Evolutionary conservation across 352 stramenopile species (phyloP).

Genomic region (Pythium guiyangense): DNA sequence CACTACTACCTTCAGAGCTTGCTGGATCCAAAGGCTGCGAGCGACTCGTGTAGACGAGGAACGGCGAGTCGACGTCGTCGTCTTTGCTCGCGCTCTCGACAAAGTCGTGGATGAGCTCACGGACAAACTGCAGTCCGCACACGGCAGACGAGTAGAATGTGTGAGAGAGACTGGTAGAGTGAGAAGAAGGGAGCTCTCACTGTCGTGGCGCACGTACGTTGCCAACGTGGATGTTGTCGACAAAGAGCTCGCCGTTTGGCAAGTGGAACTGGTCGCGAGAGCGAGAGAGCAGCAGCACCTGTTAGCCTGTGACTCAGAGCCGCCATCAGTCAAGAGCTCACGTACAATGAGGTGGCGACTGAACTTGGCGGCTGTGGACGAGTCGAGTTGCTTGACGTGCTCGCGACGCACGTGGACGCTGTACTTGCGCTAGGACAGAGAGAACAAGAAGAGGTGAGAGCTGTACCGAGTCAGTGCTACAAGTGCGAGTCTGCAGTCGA

Average conservation of each 20-base stretch:
- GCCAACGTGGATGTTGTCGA: constrained; percentile 75
- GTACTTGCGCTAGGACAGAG: constrained; percentile 59
- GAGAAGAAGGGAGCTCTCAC: too few relatives aligned
- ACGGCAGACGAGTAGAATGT: too few relatives aligned
- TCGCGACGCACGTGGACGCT: constrained; percentile 20
- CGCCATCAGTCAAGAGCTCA: neutral
- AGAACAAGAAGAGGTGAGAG: too few relatives aligned
- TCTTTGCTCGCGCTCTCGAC: constrained; percentile 15
- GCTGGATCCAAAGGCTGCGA: neutral
- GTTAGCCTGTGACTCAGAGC: neutral
- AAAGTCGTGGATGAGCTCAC: constrained; percentile 55
- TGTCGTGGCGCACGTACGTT: constrained; percentile 42
- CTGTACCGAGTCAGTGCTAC: neutral
- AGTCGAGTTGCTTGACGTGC: constrained; percentile 87
- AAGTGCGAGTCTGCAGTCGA: neutral
- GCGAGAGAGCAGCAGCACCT: neutral
- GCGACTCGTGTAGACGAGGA: constrained; percentile 10
- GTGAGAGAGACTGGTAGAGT: too few relatives aligned
- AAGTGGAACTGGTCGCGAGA: constrained; percentile 86
- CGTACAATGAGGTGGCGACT: constrained; percentile 89
- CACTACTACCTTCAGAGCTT: constrained; percentile 15
- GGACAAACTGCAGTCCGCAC: too few relatives aligned
- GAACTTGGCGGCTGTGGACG: constrained; percentile 90
- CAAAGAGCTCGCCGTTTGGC: constrained; percentile 74
- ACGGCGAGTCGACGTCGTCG: constrained; percentile 9